Base-by-base conservation (phyloP, 352 stramenopile species). In the Phytophthora sp. region DNA sequence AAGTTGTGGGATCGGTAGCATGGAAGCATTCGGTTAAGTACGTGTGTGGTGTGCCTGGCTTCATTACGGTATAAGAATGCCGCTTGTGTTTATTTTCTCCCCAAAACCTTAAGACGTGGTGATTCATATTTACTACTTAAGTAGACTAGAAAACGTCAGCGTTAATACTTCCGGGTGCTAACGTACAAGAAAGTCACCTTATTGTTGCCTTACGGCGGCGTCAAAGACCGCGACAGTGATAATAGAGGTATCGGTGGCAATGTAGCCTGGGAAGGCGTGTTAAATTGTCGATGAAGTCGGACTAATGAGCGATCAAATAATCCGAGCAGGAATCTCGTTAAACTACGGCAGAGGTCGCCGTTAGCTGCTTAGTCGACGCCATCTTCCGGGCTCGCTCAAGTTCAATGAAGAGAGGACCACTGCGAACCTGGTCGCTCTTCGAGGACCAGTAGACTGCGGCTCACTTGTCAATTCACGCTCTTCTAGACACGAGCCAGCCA, bases 401-500 rank as follows among this genome's bases (percentile, higher is more conserved):
- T 66, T 60, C 47, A 66, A 66, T 12, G 38, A 41, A 29, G 36
- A 51, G 29, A 65, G 46, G 46, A 29, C 57, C 56, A 53, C 57
- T 51, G 11, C 57, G 29, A 53, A 59, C 49, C 49, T 66, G 47
- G 49, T 66, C 58, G 38, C 18, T 56, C 7, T 30, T 4, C n/a
- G 20, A 35, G 7, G 12, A 21, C 13, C 35, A 16, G 36, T 29
- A 12, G 9, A 39, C 20, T 15, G 8, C 11, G 27, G 23, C 4
- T 70, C 59, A 74, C 30, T 73, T 57, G 16, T 44, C 47, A 58
- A 61, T 69, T 62, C 29, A 21, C 38, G 15, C n/a, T 54, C n/a
- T 15, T 41, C 41, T 3, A 4, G 12, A 3, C 67, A 68, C 39
- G n/a, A 16, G n/a, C n/a, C n/a, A n/a, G n/a, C n/a, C 24, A 24